Conservation (phyloP, 177 flowering plant species). For the Telopea speciosissima region DNA sequence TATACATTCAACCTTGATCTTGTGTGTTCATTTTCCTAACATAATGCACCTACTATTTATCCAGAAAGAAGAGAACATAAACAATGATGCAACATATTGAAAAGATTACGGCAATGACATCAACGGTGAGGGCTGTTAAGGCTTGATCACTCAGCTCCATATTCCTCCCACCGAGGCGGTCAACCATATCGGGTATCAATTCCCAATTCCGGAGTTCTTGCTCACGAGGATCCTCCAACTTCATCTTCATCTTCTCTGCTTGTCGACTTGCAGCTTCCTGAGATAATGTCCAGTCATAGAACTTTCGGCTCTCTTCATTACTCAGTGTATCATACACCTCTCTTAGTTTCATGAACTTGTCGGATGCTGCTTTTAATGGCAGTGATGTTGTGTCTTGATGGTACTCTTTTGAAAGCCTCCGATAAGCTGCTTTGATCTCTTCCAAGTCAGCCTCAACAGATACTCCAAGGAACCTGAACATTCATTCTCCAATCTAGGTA, state of each 20-base stretch:
- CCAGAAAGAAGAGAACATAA: slow-evolving; percentile 59
- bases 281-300: slow-evolving; percentile 85
- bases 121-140: slow-evolving; percentile 60
- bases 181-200: slow-evolving; percentile 71
- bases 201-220: slow-evolving; percentile 41
- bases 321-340: slow-evolving; percentile 64
- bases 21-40: no score
- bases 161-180: slow-evolving; percentile 76
- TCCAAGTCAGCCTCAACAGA: slow-evolving; percentile 66
- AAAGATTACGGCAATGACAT: slow-evolving; percentile 46
- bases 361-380: slow-evolving; percentile 72
- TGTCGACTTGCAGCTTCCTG: slow-evolving; percentile 72
- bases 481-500: no score
- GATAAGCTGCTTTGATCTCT: slow-evolving; percentile 78
- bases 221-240: slow-evolving; percentile 63
- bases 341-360: slow-evolving; percentile 70
- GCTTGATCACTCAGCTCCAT: slow-evolving; percentile 81
- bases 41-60: slow-evolving; percentile 16
- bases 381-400: slow-evolving; percentile 91
- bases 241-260: slow-evolving; percentile 69
- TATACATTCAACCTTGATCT: no score
- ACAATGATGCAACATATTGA: slow-evolving; percentile 45
- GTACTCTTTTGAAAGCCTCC: slow-evolving; percentile 78
- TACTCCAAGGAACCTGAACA: slow-evolving; percentile 69
- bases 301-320: slow-evolving; percentile 58